phyloP scores from a whole-genome alignment of 164 flowering plant genomes.

The Magnolia kwangsiensis region DNA sequence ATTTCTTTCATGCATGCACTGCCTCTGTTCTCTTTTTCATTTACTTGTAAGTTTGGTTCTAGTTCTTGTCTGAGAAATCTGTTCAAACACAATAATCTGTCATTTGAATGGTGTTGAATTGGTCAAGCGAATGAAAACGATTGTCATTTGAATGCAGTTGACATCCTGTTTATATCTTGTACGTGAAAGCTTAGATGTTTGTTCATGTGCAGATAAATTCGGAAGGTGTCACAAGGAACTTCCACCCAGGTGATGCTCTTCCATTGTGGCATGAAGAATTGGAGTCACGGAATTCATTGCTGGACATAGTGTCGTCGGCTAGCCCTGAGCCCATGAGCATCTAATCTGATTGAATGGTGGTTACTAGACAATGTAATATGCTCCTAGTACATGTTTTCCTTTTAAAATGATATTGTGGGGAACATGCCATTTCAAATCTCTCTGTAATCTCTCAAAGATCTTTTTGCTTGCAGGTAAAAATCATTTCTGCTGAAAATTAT shows the following conservation, averaged over 20 bases:
- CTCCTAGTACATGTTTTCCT: too few species aligned
- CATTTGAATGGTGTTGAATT: neutral
- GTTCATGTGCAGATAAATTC: constrained; percentile 63
- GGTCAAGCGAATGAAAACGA: neutral
- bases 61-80: neutral
- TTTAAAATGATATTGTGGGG: too few species aligned
- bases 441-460: too few species aligned
- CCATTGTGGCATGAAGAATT: constrained; percentile 96
- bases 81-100: neutral
- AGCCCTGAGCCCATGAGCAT: constrained; percentile 69
- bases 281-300: constrained; percentile 66
- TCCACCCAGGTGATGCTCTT: constrained; percentile 73
- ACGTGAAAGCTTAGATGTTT: too few species aligned
- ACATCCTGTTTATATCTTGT: too few species aligned
- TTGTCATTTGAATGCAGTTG: too few species aligned
- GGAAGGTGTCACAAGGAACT: constrained; percentile 80
- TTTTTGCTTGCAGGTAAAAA: too few species aligned
- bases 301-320: constrained; percentile 49
- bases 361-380: too few species aligned
- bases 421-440: too few species aligned
- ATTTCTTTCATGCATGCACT: too few species aligned
- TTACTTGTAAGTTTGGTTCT: neutral
- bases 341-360: neutral
- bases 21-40: too few species aligned
- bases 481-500: too few species aligned